Base-by-base conservation (phyloP, 2,329 filamentous ascomycete genomes). In the Alternaria burnsii region DNA sequence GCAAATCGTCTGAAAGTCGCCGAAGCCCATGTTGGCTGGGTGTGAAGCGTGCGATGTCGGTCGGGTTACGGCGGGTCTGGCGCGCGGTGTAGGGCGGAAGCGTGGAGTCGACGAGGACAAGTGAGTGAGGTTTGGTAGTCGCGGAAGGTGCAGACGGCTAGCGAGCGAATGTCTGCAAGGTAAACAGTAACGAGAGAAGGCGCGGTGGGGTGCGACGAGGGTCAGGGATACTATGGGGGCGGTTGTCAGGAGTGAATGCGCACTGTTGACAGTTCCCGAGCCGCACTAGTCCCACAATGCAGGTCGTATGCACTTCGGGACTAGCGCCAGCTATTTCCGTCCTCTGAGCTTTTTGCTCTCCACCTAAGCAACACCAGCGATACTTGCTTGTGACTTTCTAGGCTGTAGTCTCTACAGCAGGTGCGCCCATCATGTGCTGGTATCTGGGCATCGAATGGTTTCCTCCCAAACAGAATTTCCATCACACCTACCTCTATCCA, bases 1-100 rank as follows among this genome's bases (percentile, higher is more conserved):
- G 87, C 95, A 99, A 83, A 98, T 90, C 71, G 85, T 84, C 59
- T 89, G 88, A 82, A 98, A 98, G 81, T 97, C 91, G 71, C 94
- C 94, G 81, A 98, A 98, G 67, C 89, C 91, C 86, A 96, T 94
- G 5, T 22, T 73, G 10, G 61, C 61, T 58, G 59, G 41, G 54
- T 57, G 40, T 48, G 55, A 46, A 53, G 32, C 44, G 53, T 48
- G 42, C 14, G 43, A 28, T 32, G 57, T 55, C 57, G 52, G 44
- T 59, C 48, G 54, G 40, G 61, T 57, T 50, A 26, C 58, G 59
- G 55, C 52, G 54, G 52, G 46, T 34, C 30, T 41, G 58, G 46
- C 55, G 46, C 55, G 54, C 32, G 9, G 32, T 36, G 46, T 55
- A 24, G 51, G 62, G 68, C 60, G 42, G 52, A 44, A 40, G 57